Percentiles rank a stretch among this genome's conserved stretches.
phyloP scores from a whole-genome alignment of 768 basidiomycete species.

The Rhizopogon salebrosus region DNA sequence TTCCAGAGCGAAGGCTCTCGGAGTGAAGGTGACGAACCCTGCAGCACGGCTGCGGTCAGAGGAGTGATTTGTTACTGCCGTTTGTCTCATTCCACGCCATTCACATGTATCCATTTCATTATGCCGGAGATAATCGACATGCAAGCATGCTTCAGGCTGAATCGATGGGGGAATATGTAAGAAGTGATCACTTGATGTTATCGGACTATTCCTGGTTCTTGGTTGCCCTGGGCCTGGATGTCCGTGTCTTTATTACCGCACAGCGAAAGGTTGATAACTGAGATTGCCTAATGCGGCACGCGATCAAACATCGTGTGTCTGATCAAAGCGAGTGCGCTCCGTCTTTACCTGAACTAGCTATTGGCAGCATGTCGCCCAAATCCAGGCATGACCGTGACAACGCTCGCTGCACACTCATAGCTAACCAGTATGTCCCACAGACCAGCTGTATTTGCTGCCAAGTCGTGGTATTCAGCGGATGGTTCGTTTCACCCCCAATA shows the following conservation, averaged over 20 bases:
- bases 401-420: neutral
- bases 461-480: conserved; percentile 81
- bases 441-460: conserved; percentile 71
- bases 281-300: conserved; percentile 22
- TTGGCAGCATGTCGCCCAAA: conserved; percentile 13
- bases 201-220: neutral
- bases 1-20: conserved; percentile 73
- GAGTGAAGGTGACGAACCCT: conserved; percentile 92
- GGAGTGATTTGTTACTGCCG: conserved; percentile 55
- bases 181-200: neutral
- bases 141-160: conserved; percentile 40
- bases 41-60: conserved; percentile 92
- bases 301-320: conserved; percentile 8
- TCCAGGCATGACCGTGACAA: conserved; percentile 23
- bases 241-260: no score
- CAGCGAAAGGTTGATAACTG: neutral
- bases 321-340: conserved; percentile 10
- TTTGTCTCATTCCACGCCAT: conserved; percentile 32
- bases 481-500: conserved; percentile 34
- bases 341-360: conserved; percentile 4
- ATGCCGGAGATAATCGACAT: conserved; percentile 46
- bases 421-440: conserved; percentile 23
- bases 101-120: conserved; percentile 49
- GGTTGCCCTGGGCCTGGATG: no score
- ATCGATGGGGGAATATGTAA: conserved; percentile 2